These are phyloP conservation scores for Eremothecium coryli DNA, from an alignment of 1,139 yeast species.

Conservation along the genomic window DNA sequence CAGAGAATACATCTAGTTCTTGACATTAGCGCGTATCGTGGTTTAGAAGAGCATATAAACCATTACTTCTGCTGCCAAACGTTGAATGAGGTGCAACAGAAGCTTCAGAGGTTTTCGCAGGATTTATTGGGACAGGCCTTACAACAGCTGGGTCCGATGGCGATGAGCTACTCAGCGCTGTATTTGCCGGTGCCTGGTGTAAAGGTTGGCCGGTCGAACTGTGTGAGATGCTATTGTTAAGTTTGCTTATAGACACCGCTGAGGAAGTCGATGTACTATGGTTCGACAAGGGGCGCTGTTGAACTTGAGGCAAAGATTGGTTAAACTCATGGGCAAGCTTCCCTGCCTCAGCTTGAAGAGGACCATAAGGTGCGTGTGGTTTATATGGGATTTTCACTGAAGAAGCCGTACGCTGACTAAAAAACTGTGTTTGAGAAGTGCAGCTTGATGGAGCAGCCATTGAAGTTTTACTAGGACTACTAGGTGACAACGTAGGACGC, in stretches of 20 bases:
- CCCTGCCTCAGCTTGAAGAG: conserved; percentile 9
- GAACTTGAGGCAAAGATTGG: background rate
- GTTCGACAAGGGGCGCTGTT: conserved; percentile 1
- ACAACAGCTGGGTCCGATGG: conserved; percentile 1
- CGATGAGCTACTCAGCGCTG: background rate
- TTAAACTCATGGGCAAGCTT: background rate
- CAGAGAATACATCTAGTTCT: no score
- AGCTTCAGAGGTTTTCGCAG: background rate
- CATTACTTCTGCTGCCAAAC: background rate
- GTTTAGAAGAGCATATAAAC: conserved; percentile 14
- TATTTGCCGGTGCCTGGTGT: background rate
- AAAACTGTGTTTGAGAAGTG: no score
- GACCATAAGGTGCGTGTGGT: conserved; percentile 13
- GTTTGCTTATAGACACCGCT: background rate
- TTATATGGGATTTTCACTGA: conserved; percentile 10
- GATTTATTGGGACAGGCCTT: conserved; percentile 11
- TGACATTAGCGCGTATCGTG: no score
- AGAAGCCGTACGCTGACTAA: conserved; percentile 4
- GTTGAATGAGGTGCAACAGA: background rate
- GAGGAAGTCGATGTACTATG: background rate
- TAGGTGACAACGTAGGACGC: no score
- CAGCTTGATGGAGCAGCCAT: no score
- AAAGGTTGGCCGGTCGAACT: background rate
- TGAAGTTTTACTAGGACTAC: no score
- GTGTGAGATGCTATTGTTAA: background rate